A percentile compares a stretch with the other conserved stretches of the same genome.
phyloP scores from a whole-genome alignment of 176 grass and related monocot genomes.

The Ensete ventricosum region DNA sequence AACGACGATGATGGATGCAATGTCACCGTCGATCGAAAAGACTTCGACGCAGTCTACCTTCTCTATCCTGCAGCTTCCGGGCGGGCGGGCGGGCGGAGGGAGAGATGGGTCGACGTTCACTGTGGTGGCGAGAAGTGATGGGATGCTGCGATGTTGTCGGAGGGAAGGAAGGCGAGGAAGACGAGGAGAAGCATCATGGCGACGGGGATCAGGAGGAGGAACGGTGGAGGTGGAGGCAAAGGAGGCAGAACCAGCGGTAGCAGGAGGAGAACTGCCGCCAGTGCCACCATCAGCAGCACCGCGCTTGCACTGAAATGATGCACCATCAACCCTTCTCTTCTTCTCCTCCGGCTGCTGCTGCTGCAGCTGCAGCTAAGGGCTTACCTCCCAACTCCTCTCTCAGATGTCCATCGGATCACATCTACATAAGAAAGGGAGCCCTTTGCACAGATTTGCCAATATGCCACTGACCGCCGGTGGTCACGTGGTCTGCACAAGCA shows the following conservation, averaged over 20 bases:
- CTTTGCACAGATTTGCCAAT: no score
- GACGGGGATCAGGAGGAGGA: slow-evolving; percentile 20
- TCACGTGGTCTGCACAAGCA: neutral
- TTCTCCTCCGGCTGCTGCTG: neutral
- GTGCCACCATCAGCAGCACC: neutral
- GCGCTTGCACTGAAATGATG: neutral
- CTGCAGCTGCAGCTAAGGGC: no score
- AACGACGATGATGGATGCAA: no score
- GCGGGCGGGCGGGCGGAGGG: neutral
- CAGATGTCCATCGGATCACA: no score
- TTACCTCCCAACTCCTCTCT: no score
- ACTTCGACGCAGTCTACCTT: no score
- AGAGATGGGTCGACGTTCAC: neutral
- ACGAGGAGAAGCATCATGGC: slow-evolving; percentile 18
- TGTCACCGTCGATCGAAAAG: no score
- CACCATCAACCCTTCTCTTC: neutral
- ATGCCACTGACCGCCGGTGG: neutral
- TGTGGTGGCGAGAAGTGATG: slow-evolving; percentile 4
- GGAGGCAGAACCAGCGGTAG: slow-evolving; percentile 21
- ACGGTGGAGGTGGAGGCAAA: slow-evolving; percentile 16
- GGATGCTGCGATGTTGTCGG: neutral
- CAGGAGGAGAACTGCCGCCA: slow-evolving; percentile 11
- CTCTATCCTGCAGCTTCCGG: no score
- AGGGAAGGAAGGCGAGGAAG: slow-evolving; percentile 14
- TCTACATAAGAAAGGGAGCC: no score